Conservation (phyloP, 2,329 filamentous ascomycete species). For the Xylaria multiplex region DNA sequence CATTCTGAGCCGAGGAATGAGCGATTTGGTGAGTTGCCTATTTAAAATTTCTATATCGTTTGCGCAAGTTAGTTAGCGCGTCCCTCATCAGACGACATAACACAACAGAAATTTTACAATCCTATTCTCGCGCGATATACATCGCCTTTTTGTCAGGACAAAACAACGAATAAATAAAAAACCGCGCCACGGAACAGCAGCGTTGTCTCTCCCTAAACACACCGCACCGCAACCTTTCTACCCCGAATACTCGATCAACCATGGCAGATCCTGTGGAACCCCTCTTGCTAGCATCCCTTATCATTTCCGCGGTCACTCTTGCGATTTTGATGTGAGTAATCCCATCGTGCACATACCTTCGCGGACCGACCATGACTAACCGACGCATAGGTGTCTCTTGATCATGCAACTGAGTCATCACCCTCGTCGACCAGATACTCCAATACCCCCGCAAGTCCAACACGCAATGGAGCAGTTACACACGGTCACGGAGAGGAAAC, state of each 20-base stretch:
- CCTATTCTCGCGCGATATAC: neutral
- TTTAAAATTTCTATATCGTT: neutral
- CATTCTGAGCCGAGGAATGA: no score
- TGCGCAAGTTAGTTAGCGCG: neutral
- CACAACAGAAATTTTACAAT: neutral
- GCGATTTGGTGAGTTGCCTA: neutral
- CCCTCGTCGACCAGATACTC: neutral
- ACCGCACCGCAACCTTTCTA: neutral
- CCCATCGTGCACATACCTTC: no score
- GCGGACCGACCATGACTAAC: neutral
- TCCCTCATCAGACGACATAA: neutral
- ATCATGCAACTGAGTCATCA: neutral
- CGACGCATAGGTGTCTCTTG: no score
- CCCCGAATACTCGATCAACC: no score
- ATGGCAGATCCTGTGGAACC: neutral
- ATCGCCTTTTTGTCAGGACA: neutral
- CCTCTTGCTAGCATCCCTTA: neutral
- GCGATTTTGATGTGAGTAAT: neutral
- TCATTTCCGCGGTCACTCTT: neutral
- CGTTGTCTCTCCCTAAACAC: neutral
- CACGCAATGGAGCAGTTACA: neutral
- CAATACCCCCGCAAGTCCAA: neutral
- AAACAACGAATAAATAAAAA: neutral
- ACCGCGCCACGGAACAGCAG: neutral
- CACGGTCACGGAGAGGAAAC: conserved; percentile 16